Evolutionary conservation across 2,329 filamentous ascomycete species (phyloP), one percentile per base, ranked within the genome.

Genomic region (Macrophomina phaseolina): DNA sequence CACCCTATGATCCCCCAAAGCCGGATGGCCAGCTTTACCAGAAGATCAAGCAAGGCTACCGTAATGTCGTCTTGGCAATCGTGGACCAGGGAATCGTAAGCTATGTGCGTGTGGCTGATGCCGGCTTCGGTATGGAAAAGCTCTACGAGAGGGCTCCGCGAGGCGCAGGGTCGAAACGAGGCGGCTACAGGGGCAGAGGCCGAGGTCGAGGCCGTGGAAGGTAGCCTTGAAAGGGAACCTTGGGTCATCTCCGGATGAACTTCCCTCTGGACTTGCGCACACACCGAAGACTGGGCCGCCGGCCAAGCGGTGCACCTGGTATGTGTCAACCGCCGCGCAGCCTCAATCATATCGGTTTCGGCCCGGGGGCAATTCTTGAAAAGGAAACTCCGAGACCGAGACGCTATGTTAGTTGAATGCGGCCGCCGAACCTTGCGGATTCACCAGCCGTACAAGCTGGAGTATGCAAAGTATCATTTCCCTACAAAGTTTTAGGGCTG

Each of bases 51-150:
- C 89, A 97, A 73, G 95, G 93, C 1, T 89, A 90, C 76, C 87
- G 92, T 70, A 95, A 92, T 77, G 91, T 95, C 38, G 83, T 97
- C 40, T 77, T 99, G 30, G 95, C 94, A 0, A 87, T 98, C 2
- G 93, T 97, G 40, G 95, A 98, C 76, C 87, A 93, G 69, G 95
- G 95, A 0, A 85, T 98, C 28, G 90, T 94, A 53, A 98, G 94
- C 77, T 98, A 94, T 76, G 83, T 97, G 73, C 84, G 91, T 30
- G 85, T 97, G 67, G 88, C 87, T 1, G 93, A 98, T 81, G 89
- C 89, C 11, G 90, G 89, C 0, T 97, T 97, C 79, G 90, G 76
- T 1, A 72, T 75, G 69, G 93, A 97, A 78, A 87, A 81, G 76
- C 74, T 97, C 45, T 93, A 65, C 32, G 63, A 65, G n/a, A 65